Percentiles rank a stretch among this genome's conserved stretches.
phyloP scores from a whole-genome alignment of 176 grass and related monocot species.

The Triticum urartu region DNA sequence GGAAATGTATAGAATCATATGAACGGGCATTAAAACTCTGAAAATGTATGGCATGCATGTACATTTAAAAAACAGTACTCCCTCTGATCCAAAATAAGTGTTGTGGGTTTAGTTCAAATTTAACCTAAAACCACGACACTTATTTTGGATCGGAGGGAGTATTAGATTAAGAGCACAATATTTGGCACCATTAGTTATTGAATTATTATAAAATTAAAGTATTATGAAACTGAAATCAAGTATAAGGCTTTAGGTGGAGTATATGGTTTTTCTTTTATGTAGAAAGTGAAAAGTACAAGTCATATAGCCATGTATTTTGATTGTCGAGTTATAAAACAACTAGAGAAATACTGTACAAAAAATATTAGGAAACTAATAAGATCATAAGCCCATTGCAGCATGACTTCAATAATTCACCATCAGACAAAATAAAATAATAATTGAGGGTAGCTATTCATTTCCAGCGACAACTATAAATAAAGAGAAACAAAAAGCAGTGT shows the following conservation, averaged over 20 bases:
- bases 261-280: background rate
- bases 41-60: background rate
- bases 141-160: no score
- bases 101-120: no score
- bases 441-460: background rate
- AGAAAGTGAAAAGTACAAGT: background rate
- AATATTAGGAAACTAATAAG: background rate
- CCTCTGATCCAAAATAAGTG: no score
- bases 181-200: background rate
- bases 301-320: background rate
- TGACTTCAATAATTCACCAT: background rate
- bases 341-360: background rate
- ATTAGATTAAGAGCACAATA: background rate
- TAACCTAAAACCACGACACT: no score
- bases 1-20: background rate
- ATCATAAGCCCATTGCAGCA: background rate
- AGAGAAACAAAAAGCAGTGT: slow-evolving; percentile 7
- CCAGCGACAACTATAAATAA: slow-evolving; percentile 13
- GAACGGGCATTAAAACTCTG: background rate
- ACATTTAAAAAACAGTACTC: background rate
- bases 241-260: background rate
- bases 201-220: background rate
- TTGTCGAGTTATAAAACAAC: background rate
- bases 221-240: slow-evolving; percentile 5
- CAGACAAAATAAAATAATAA: slow-evolving; percentile 10